Percentiles rank a stretch among this genome's conserved stretches.
Evolutionary conservation across 306 rosid genomes (phyloP).

Genomic region (Dryas octopetala): DNA sequence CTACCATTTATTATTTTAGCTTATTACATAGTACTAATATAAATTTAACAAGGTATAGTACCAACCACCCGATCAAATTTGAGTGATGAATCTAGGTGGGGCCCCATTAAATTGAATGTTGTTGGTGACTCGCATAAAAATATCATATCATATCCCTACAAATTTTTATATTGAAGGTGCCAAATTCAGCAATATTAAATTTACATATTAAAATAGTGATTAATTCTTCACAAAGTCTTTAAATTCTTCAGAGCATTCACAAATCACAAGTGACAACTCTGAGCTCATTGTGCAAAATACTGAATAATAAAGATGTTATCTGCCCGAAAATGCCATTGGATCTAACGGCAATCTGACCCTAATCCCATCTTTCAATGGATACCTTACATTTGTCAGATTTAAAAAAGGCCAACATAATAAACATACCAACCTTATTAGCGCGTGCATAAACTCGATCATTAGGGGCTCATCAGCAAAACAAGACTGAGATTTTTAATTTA

Average conservation of each 20-base stretch:
- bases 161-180: neutral
- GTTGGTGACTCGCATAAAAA: slow-evolving; percentile 10
- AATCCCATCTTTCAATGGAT: slow-evolving; percentile 38
- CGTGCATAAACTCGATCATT: slow-evolving; percentile 9
- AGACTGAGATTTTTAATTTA: neutral
- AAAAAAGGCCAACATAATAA: neutral
- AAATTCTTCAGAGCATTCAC: slow-evolving; percentile 10
- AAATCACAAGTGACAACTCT: neutral
- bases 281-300: neutral
- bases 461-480: too few species aligned
- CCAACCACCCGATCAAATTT: neutral
- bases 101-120: slow-evolving; percentile 1
- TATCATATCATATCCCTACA: neutral
- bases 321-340: slow-evolving; percentile 49
- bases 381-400: slow-evolving; percentile 21
- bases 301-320: slow-evolving; percentile 9
- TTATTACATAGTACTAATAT: neutral
- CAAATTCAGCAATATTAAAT: neutral
- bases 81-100: neutral
- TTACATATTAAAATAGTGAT: neutral
- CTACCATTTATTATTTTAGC: neutral
- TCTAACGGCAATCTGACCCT: slow-evolving; percentile 36
- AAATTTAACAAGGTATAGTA: neutral
- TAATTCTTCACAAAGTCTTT: slow-evolving; percentile 8
- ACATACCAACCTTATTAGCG: slow-evolving; percentile 14